Conservation (phyloP, 169 alveolate genomes). For the Plasmodium knowlesi region DNA sequence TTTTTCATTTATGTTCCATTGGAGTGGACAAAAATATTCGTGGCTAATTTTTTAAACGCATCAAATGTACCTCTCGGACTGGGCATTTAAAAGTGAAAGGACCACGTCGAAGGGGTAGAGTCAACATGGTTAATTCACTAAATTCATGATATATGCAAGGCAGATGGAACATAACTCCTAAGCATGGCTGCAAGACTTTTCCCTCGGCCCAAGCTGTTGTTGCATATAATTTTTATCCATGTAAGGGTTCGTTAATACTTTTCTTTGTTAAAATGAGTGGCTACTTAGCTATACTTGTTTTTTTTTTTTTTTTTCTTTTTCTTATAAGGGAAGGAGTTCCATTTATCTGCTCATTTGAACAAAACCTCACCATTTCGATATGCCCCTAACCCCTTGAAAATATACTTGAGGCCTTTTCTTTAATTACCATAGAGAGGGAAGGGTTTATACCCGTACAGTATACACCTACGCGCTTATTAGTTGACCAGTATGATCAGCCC, state of each 20-base stretch:
- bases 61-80: not conserved
- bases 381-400: no score
- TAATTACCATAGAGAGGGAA: not conserved
- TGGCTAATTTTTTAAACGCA: not conserved
- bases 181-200: not conserved
- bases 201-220: not conserved
- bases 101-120: not conserved
- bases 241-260: not conserved
- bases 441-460: not conserved
- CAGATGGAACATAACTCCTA: not conserved
- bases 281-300: not conserved
- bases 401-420: no score
- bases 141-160: not conserved
- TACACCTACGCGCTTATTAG: not conserved
- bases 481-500: not conserved
- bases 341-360: no score
- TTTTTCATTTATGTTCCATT: not conserved
- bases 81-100: not conserved
- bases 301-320: no score
- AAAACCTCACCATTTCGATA: no score
- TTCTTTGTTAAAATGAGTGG: not conserved
- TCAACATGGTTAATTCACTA: not conserved
- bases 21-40: not conserved
- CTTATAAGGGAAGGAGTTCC: no score
- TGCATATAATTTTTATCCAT: not conserved